Evolutionary conservation across 2,329 filamentous ascomycete species (phyloP).

Genomic region (Fusarium sp.): DNA sequence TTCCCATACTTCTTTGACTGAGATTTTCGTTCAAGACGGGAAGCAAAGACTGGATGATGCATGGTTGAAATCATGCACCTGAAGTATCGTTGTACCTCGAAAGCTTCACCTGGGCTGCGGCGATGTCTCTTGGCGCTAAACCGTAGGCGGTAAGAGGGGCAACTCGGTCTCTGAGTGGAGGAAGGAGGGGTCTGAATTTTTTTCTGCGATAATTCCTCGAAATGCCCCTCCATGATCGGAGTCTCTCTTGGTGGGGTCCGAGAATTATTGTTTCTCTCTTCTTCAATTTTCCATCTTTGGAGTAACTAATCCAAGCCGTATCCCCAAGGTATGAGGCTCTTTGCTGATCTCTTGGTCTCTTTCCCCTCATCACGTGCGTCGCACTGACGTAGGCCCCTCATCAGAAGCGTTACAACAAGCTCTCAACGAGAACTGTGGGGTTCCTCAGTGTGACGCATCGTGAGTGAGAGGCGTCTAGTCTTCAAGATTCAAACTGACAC

Average conservation of each 20-base stretch:
- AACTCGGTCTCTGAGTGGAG: conserved; percentile 30
- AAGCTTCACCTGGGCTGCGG: not conserved
- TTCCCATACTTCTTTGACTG: no score
- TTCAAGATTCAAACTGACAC: conserved; percentile 16
- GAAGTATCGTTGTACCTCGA: not conserved
- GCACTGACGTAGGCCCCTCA: conserved; percentile 20
- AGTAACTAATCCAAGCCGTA: conserved; percentile 19
- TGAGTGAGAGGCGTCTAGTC: conserved; percentile 6
- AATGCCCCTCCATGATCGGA: conserved; percentile 39
- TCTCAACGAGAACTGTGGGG: conserved; percentile 35
- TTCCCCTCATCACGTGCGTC: conserved; percentile 19
- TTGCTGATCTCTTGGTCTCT: conserved; percentile 1
- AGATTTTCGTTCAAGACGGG: not conserved
- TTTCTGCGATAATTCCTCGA: conserved; percentile 39
- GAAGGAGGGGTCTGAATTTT: conserved; percentile 40
- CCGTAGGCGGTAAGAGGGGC: conserved; percentile 47
- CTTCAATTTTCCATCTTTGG: conserved; percentile 20
- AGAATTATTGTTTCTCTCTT: conserved; percentile 20
- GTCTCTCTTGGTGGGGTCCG: conserved; percentile 34
- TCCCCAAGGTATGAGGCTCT: conserved; percentile 22
- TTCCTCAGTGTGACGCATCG: conserved; percentile 25
- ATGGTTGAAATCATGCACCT: not conserved
- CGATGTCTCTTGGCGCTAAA: conserved; percentile 34
- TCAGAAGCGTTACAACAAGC: conserved; percentile 16
- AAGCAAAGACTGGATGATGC: not conserved